Percentiles rank a stretch among this genome's conserved stretches.
These are phyloP conservation scores for Sclerotinia spermophila DNA, from an alignment of 2,329 filamentous ascomycete species.

Conservation along the genomic window DNA sequence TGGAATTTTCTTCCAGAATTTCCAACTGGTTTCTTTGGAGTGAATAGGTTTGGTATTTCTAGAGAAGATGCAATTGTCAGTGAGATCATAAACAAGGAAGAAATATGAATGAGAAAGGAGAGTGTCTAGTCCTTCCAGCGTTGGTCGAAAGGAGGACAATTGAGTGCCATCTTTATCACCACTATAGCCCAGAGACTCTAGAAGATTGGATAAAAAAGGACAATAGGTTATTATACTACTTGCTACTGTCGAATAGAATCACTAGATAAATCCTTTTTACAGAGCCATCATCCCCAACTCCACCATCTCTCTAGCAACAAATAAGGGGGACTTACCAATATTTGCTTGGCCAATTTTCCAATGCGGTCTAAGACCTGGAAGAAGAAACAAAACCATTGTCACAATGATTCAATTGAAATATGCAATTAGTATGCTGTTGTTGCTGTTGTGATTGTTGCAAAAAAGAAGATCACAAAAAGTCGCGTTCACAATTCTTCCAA, in stretches of 20 bases:
- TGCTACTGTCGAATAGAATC: neutral
- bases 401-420: neutral
- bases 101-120: neutral
- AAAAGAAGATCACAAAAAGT: neutral
- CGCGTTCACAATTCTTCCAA: neutral
- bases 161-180: neutral
- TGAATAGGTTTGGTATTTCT: neutral
- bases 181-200: neutral
- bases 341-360: neutral
- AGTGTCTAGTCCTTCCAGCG: neutral
- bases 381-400: neutral
- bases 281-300: neutral
- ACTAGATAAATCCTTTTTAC: neutral
- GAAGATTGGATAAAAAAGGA: neutral
- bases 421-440: neutral
- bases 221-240: neutral
- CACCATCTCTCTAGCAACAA: neutral
- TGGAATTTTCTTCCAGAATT: neutral
- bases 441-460: neutral
- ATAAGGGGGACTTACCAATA: neutral
- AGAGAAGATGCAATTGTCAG: neutral
- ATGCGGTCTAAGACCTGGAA: neutral
- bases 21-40: neutral
- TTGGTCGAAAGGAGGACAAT: neutral
- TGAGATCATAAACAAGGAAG: neutral